These are phyloP conservation scores for Apiospora kogelbergensis DNA, from an alignment of 2,329 filamentous ascomycete species.

Conservation along the genomic window DNA sequence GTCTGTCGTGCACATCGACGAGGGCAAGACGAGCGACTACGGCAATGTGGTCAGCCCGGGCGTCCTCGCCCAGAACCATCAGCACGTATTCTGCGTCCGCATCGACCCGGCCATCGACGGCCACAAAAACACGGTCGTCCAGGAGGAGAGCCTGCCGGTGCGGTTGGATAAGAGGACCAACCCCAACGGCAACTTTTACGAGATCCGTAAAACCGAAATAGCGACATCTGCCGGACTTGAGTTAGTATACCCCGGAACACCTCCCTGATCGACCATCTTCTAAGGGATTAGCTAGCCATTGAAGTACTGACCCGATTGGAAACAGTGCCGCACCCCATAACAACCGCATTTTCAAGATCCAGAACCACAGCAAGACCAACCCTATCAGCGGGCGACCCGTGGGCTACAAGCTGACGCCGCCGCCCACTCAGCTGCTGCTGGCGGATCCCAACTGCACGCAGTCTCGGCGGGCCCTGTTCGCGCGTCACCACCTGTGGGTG, in stretches of 20 bases:
- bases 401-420: slow-evolving; percentile 49
- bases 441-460: slow-evolving; percentile 44
- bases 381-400: slow-evolving; percentile 47
- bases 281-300: no score
- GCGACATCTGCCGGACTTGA: slow-evolving; percentile 35
- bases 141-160: slow-evolving; percentile 30
- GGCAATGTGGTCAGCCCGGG: slow-evolving; percentile 66
- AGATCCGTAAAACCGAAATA: slow-evolving; percentile 50
- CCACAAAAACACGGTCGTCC: slow-evolving; percentile 26
- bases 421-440: slow-evolving; percentile 46
- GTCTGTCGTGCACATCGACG: slow-evolving; percentile 60
- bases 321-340: slow-evolving; percentile 53
- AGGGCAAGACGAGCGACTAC: slow-evolving; percentile 55
- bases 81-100: slow-evolving; percentile 64
- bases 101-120: slow-evolving; percentile 62
- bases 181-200: slow-evolving; percentile 61
- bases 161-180: slow-evolving; percentile 51
- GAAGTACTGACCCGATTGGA: slow-evolving; percentile 22
- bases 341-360: slow-evolving; percentile 51
- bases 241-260: neutral
- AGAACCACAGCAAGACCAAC: slow-evolving; percentile 47
- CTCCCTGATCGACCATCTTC: neutral
- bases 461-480: slow-evolving; percentile 43
- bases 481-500: slow-evolving; percentile 48
- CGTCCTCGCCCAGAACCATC: slow-evolving; percentile 64